phyloP scores from a whole-genome alignment of 495 filamentous ascomycete species.

The Tuber borchii region DNA sequence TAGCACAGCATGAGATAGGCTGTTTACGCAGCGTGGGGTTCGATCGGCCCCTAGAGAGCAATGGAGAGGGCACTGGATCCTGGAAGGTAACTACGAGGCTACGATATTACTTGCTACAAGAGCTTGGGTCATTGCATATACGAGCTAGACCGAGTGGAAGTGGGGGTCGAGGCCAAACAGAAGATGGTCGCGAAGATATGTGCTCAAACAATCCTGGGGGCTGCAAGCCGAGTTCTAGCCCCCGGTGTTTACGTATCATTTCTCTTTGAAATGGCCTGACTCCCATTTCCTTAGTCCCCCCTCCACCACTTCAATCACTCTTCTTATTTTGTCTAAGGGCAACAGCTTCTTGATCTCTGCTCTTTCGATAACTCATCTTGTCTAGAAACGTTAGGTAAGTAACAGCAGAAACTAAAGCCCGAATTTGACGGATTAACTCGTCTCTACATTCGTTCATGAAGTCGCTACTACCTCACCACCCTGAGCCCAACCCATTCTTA shows the following conservation, averaged over 20 bases:
- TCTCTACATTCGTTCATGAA: neutral
- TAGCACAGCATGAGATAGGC: neutral
- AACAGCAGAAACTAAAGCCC: neutral
- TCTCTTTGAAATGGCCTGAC: neutral
- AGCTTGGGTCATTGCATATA: neutral
- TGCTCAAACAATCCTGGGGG: too few species aligned
- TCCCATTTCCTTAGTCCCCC: neutral
- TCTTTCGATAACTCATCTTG: neutral
- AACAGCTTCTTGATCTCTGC: neutral
- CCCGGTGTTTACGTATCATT: neutral
- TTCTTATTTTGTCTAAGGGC: neutral
- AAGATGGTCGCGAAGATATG: neutral
- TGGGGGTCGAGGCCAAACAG: neutral
- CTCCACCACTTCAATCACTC: neutral
- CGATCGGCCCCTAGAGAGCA: too few species aligned
- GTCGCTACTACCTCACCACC: neutral
- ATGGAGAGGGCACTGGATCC: too few species aligned
- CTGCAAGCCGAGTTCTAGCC: neutral
- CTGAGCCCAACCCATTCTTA: neutral
- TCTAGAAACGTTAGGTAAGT: neutral
- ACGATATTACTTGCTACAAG: neutral
- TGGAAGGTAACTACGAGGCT: neutral
- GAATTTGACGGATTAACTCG: neutral
- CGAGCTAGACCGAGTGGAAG: neutral
- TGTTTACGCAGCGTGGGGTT: neutral